phyloP scores from a whole-genome alignment of 352 stramenopile genomes.

The Globisporangium sylvaticum region DNA sequence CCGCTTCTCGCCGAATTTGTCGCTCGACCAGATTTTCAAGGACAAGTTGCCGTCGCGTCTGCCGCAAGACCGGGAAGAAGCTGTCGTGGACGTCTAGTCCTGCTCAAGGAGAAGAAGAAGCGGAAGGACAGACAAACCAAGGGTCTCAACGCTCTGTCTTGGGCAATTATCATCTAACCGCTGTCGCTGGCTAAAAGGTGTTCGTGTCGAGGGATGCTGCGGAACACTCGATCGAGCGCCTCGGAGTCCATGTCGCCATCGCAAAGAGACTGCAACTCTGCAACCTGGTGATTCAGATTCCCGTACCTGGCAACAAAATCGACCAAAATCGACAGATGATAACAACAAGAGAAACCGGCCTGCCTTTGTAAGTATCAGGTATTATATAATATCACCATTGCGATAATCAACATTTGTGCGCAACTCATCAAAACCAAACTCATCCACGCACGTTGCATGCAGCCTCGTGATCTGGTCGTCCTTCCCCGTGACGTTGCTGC shows the following conservation, averaged over 20 bases:
- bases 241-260: constrained; percentile 32
- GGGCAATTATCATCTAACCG: background rate
- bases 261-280: constrained; percentile 37
- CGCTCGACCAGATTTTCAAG: constrained; percentile 70
- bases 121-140: background rate
- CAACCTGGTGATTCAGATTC: constrained; percentile 33
- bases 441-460: constrained; percentile 12
- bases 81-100: constrained; percentile 64
- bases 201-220: constrained; percentile 37
- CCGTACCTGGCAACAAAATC: constrained; percentile 29
- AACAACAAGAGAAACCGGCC: background rate
- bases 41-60: constrained; percentile 67
- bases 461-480: constrained; percentile 17
- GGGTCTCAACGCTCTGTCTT: background rate
- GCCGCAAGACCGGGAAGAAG: constrained; percentile 61
- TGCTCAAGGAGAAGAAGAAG: background rate
- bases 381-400: background rate
- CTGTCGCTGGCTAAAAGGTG: constrained; percentile 17
- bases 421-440: background rate
- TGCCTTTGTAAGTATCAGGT: background rate
- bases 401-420: background rate
- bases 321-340: background rate
- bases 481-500: constrained; percentile 25
- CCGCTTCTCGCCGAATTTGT: constrained; percentile 29
- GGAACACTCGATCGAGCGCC: constrained; percentile 43